Conservation (phyloP, 371 early-diverging fungal genomes). For the Mucor indicus region DNA sequence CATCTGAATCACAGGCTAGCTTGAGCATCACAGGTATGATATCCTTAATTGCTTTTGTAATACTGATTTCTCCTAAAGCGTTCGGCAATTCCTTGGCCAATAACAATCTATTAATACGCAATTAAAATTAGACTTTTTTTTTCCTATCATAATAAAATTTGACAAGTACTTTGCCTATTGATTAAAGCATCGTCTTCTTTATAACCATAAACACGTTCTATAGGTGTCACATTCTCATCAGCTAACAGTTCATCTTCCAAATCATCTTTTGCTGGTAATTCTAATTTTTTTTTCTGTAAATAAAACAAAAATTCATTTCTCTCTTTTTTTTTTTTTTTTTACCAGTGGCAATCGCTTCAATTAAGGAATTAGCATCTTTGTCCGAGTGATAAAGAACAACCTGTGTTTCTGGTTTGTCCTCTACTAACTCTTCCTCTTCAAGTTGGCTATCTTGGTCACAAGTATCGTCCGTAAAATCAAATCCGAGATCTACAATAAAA, state of each 20-base stretch:
- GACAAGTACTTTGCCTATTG: constrained; percentile 35
- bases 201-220: constrained; percentile 49
- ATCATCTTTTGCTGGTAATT: constrained; percentile 33
- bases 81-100: constrained; percentile 22
- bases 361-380: background rate
- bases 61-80: constrained; percentile 38
- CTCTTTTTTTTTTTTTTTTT: too few species aligned
- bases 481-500: constrained; percentile 55
- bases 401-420: background rate
- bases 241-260: constrained; percentile 42
- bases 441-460: constrained; percentile 22
- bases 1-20: constrained; percentile 46
- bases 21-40: constrained; percentile 46
- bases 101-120: constrained; percentile 7
- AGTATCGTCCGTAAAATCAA: constrained; percentile 43
- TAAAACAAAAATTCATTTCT: background rate
- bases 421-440: constrained; percentile 4
- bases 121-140: background rate
- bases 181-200: constrained; percentile 44
- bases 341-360: too few species aligned
- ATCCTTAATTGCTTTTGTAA: constrained; percentile 44
- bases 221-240: constrained; percentile 44
- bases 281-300: background rate
- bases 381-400: background rate
- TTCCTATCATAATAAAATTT: background rate